phyloP scores from a whole-genome alignment of 2,329 filamentous ascomycete species.

The Tolypocladium ovalisporum region DNA sequence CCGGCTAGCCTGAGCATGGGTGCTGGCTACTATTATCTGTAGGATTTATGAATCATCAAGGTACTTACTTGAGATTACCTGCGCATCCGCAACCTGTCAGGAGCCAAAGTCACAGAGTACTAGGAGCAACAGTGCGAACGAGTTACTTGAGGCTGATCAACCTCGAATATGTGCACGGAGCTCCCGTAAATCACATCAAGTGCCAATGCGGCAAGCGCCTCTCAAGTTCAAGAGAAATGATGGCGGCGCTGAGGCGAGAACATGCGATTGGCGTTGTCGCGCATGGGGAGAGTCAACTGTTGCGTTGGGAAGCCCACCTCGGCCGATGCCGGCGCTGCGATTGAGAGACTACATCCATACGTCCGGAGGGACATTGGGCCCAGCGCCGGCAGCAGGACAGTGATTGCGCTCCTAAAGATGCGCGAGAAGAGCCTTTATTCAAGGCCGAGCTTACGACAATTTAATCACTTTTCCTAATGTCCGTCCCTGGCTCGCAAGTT shows the following conservation, averaged over 20 bases:
- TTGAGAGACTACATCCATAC: not conserved
- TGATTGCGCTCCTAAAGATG: not conserved
- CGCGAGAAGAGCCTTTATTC: not conserved
- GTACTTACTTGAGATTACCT: not conserved
- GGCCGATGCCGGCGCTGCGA: not conserved
- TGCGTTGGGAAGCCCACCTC: not conserved
- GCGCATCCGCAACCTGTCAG: not conserved
- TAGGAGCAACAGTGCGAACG: not conserved
- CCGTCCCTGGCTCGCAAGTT: too few relatives aligned
- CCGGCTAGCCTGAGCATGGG: not conserved
- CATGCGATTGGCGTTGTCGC: not conserved
- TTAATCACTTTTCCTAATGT: not conserved
- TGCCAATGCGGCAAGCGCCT: not conserved
- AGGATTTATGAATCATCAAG: not conserved
- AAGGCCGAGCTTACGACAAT: not conserved
- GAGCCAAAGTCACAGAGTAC: too few relatives aligned
- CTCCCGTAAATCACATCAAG: too few relatives aligned
- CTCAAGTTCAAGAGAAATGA: too few relatives aligned
- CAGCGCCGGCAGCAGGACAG: not conserved
- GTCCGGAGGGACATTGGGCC: not conserved
- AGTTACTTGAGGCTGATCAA: not conserved
- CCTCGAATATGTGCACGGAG: too few relatives aligned
- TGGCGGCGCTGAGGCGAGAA: not conserved
- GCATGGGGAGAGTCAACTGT: too few relatives aligned
- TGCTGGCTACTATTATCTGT: not conserved